Base-by-base conservation (phyloP, 306 rosid species). In the Carpinus viminea region DNA sequence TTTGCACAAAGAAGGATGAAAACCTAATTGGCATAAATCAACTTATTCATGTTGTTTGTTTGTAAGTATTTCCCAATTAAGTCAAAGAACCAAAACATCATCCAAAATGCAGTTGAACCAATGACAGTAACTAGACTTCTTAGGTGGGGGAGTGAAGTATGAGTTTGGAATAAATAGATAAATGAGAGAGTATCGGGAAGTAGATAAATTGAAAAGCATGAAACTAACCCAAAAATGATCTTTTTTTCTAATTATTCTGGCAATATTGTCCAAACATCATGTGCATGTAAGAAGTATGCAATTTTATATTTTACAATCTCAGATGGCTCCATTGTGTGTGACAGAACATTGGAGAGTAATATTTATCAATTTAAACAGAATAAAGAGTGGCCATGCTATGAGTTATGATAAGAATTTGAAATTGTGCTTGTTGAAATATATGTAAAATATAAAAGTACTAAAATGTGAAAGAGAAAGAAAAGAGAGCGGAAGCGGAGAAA, bases 1-100 rank as follows among this genome's bases (percentile, higher is more conserved):
- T 65, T 74, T 74, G 65, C 76, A 65, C 55, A 36, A 51, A 54
- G 61, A 48, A 75, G 20, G 17, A 73, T 28, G 52, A 66, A 73
- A 54, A 52, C 36, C 76, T 76, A 12, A 61, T 65, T 51, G 64
- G 69, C 43, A 77, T 68, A 62, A 24, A 16, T 72, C 56, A 68
- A 61, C 54, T 48, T 72, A n/a, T 64, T 48, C 70, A 70, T 11
- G 64, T 10, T 78, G 34, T 81, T 78, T 68, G 57, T 66, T 65
- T 81, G 52, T 57, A 70, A 55, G 28, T 65, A 46, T 50, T 60
- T 5, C 59, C 74, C 75, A 31, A 65, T 53, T 17, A 69, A 21
- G 7, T 1, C 12, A 45, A 38, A 26, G 13, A 31, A 1, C 45
- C 43, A 31, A 57, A 57, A 62, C 69, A 13, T 31, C 43, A 31